These are phyloP conservation scores for Cyanidioschyzon merolae DNA, from an alignment of 23 red algal genomes.

Conservation along the genomic window DNA sequence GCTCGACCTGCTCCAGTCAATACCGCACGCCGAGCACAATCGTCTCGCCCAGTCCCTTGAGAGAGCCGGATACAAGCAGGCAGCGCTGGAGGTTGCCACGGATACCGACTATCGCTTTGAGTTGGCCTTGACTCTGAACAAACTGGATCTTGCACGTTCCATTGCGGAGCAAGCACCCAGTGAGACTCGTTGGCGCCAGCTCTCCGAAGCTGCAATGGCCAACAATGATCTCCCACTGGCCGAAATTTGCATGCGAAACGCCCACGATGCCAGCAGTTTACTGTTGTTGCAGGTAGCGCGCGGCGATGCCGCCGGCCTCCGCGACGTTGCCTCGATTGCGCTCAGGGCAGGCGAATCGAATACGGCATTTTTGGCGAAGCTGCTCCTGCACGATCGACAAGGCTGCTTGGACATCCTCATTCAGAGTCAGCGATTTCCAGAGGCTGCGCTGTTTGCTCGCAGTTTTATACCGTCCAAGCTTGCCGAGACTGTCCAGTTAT, in stretches of 20 bases:
- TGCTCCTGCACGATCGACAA: conserved; percentile 46
- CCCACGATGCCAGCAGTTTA: conserved; percentile 63
- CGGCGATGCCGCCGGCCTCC: conserved; percentile 45
- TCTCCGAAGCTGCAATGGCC: conserved; percentile 59
- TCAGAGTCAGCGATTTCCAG: conserved; percentile 39
- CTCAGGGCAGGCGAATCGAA: conserved; percentile 55
- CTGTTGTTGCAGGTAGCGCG: conserved; percentile 47
- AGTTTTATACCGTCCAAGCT: conserved; percentile 61
- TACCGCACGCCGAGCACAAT: conserved; percentile 73
- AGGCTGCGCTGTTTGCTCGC: conserved; percentile 83
- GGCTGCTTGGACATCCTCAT: conserved; percentile 68
- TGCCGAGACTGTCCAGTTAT: conserved; percentile 41
- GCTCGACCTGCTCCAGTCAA: conserved; percentile 38
- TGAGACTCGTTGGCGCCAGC: conserved; percentile 78
- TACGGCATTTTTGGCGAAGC: conserved; percentile 58
- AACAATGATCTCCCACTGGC: conserved; percentile 65
- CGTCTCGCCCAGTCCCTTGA: conserved; percentile 80
- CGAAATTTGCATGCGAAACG: conserved; percentile 60
- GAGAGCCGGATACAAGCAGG: conserved; percentile 53
- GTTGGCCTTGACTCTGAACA: conserved; percentile 56
- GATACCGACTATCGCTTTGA: conserved; percentile 95
- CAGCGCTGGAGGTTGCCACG: conserved; percentile 76
- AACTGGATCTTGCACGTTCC: conserved; percentile 56
- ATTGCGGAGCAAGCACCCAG: conserved; percentile 60
- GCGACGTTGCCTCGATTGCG: conserved; percentile 38